These are phyloP conservation scores for Canna indica DNA, from an alignment of 176 grass and related monocot species.

Conservation along the genomic window DNA sequence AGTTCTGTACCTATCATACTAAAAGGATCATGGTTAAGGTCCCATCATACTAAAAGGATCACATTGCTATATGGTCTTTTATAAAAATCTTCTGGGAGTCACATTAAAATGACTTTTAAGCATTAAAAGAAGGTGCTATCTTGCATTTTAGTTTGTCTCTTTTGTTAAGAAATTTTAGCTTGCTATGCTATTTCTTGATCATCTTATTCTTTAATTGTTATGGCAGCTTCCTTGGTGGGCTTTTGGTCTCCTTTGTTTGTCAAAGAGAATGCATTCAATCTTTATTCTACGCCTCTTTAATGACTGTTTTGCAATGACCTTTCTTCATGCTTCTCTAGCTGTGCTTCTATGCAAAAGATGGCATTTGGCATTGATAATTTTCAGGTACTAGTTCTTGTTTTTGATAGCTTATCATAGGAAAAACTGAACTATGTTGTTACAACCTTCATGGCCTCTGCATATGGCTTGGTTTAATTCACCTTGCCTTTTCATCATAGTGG, in stretches of 20 bases:
- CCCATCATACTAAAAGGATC: no score
- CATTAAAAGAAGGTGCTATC: background rate
- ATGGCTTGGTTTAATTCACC: background rate
- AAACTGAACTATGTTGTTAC: background rate
- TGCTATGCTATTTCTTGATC: background rate
- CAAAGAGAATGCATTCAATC: conserved; percentile 84
- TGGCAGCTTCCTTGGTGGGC: conserved; percentile 91
- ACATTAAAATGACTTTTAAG: background rate
- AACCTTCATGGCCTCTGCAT: no score
- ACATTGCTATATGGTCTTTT: no score
- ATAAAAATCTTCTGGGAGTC: no score
- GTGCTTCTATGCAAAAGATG: conserved; percentile 76
- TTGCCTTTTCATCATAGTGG: conserved; percentile 35
- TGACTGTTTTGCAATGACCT: conserved; percentile 80
- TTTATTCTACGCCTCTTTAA: conserved; percentile 95
- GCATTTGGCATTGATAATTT: conserved; percentile 78
- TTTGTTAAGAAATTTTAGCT: no score
- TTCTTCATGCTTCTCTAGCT: conserved; percentile 72
- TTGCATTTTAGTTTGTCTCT: background rate
- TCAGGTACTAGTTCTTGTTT: conserved; percentile 47
- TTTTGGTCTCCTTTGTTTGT: conserved; percentile 86
- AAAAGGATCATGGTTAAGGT: no score
- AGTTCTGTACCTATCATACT: background rate
- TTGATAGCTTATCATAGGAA: background rate
- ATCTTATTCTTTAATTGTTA: conserved; percentile 15